These are phyloP conservation scores for Fonsecaea monophora DNA, from an alignment of 2,329 filamentous ascomycete species.

Conservation along the genomic window DNA sequence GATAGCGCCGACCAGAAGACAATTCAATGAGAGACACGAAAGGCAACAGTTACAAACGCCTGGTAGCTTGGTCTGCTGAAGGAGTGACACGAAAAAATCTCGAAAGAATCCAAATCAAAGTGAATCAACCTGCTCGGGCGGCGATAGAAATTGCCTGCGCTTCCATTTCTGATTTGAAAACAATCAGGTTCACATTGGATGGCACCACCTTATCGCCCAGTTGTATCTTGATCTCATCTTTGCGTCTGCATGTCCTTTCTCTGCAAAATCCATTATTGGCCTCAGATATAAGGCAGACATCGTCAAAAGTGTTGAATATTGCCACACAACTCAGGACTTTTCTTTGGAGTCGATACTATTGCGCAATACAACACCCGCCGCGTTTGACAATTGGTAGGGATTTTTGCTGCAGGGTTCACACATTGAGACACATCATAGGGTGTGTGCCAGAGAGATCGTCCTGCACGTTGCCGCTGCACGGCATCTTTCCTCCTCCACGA, in stretches of 20 bases:
- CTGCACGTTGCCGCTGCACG: slow-evolving; percentile 1
- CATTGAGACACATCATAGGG: background rate
- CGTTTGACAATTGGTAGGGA: slow-evolving; percentile 2
- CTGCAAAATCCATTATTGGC: background rate
- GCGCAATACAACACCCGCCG: slow-evolving; percentile 3
- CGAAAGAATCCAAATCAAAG: slow-evolving; percentile 5
- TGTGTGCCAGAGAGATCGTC: slow-evolving; percentile 5
- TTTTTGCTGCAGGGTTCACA: slow-evolving; percentile 2
- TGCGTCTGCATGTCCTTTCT: background rate
- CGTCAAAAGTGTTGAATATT: background rate
- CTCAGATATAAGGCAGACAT: background rate
- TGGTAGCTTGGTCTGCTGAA: background rate
- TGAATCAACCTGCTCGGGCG: slow-evolving; percentile 2
- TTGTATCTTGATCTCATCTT: background rate
- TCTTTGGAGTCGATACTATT: background rate
- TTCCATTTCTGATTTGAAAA: slow-evolving; percentile 8
- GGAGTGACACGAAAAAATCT: background rate
- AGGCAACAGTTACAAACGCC: background rate
- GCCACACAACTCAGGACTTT: background rate
- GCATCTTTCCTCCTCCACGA: background rate
- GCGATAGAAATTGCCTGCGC: background rate
- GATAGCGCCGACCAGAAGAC: background rate
- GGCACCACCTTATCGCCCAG: background rate
- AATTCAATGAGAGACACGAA: background rate
- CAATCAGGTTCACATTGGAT: background rate